A percentile compares a stretch with the other conserved stretches of the same genome.
Evolutionary conservation across 805 yeast species (phyloP).

Genomic region (Priceomyces melissophilus): DNA sequence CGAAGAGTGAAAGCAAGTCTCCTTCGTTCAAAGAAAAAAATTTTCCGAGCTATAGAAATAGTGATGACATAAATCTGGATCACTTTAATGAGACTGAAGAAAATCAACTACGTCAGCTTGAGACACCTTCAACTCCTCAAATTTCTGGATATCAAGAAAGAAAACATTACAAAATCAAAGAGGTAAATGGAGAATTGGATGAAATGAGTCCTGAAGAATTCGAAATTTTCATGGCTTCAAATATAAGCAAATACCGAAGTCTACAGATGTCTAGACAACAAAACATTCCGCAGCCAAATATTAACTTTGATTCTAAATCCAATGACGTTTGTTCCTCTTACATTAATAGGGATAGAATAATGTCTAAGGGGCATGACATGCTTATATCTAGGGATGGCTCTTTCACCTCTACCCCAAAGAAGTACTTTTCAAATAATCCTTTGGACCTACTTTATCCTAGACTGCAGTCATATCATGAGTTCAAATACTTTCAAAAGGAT

Average conservation of each 20-base stretch:
- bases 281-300: constrained; percentile 4
- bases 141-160: background rate
- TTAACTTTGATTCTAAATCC: no score
- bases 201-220: constrained; percentile 23
- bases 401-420: background rate
- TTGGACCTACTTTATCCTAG: constrained; percentile 11
- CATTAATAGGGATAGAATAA: background rate
- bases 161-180: background rate
- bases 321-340: constrained; percentile 7
- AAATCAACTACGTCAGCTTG: no score
- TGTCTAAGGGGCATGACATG: background rate
- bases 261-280: constrained; percentile 16
- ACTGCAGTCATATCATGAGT: constrained; percentile 1
- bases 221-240: constrained; percentile 30
- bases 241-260: constrained; percentile 31
- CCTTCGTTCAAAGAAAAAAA: no score
- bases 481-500: constrained; percentile 5
- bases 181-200: background rate
- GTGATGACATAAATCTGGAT: no score
- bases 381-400: background rate
- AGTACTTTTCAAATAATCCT: constrained; percentile 12
- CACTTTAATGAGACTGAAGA: no score
- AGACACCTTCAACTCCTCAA: background rate
- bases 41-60: no score
- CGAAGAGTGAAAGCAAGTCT: no score